These are phyloP conservation scores for Trichophyton mentagrophytes DNA, from an alignment of 2,329 filamentous ascomycete genomes.

Conservation along the genomic window DNA sequence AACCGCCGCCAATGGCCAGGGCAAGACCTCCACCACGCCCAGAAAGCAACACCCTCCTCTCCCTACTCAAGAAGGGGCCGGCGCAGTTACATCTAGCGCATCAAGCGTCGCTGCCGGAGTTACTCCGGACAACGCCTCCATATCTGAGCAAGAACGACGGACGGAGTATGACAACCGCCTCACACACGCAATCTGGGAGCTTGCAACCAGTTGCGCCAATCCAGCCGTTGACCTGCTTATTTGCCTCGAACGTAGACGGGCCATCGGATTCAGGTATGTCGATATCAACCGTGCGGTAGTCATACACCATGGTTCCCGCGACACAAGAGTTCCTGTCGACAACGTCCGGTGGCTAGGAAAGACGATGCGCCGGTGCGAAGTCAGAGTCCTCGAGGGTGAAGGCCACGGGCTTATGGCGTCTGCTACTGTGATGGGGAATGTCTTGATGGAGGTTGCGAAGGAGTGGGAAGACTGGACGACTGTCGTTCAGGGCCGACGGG, in stretches of 20 bases:
- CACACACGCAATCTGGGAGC: conserved; percentile 87
- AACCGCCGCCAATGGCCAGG: conserved; percentile 14
- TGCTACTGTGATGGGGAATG: conserved; percentile 78
- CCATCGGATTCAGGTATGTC: conserved; percentile 92
- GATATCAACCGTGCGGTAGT: conserved; percentile 85
- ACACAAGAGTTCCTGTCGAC: conserved; percentile 83
- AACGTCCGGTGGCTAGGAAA: conserved; percentile 92
- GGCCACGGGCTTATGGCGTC: conserved; percentile 94
- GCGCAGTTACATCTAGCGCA: background rate
- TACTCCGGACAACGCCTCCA: conserved; percentile 23
- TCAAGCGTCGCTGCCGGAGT: conserved; percentile 10
- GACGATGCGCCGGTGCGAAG: conserved; percentile 85
- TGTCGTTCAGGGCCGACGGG: conserved; percentile 35
- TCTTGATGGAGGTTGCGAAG: conserved; percentile 85
- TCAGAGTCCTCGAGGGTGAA: conserved; percentile 78
- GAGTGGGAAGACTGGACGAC: conserved; percentile 87
- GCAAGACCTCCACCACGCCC: conserved; percentile 13
- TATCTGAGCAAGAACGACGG: conserved; percentile 37
- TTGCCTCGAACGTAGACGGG: conserved; percentile 78
- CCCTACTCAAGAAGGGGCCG: conserved; percentile 8
- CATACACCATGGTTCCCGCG: conserved; percentile 84
- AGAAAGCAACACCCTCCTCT: conserved; percentile 15
- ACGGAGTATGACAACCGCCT: conserved; percentile 63
- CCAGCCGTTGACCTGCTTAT: conserved; percentile 87
- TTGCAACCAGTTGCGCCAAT: conserved; percentile 82